These are phyloP conservation scores for Corylus avellana DNA, from an alignment of 306 rosid genomes.

Conservation along the genomic window DNA sequence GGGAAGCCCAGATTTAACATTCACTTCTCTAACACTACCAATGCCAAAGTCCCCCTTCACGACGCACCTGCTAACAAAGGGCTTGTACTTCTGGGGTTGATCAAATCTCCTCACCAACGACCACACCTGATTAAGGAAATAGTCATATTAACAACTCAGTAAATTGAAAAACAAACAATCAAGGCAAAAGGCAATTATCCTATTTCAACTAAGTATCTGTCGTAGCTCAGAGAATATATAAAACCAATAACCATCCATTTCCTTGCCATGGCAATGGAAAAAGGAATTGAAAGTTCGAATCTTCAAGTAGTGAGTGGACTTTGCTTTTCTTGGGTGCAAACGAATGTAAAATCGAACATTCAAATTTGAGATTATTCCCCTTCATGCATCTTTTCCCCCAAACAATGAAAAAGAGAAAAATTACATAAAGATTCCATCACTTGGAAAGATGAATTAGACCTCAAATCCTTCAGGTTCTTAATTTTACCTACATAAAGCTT, in stretches of 20 bases:
- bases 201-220: background rate
- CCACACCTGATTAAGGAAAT: constrained; percentile 70
- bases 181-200: constrained; percentile 4
- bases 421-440: constrained; percentile 8
- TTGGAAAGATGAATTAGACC: background rate
- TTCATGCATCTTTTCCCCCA: background rate
- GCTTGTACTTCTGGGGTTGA: constrained; percentile 90
- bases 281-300: background rate
- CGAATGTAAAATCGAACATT: background rate
- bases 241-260: background rate
- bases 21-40: constrained; percentile 90
- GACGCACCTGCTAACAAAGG: constrained; percentile 82
- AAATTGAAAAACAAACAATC: constrained; percentile 15
- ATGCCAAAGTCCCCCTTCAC: constrained; percentile 82
- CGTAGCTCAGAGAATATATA: background rate
- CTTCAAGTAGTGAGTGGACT: background rate
- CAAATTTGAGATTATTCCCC: background rate
- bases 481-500: too few relatives aligned
- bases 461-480: background rate
- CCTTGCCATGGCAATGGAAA: constrained; percentile 1
- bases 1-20: constrained; percentile 96
- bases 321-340: background rate
- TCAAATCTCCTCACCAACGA: constrained; percentile 94
- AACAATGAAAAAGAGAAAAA: constrained; percentile 8
- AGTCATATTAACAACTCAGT: constrained; percentile 18